Evolutionary conservation across 1,139 yeast genomes (phyloP).

Genomic region (Ashbya aceris): DNA sequence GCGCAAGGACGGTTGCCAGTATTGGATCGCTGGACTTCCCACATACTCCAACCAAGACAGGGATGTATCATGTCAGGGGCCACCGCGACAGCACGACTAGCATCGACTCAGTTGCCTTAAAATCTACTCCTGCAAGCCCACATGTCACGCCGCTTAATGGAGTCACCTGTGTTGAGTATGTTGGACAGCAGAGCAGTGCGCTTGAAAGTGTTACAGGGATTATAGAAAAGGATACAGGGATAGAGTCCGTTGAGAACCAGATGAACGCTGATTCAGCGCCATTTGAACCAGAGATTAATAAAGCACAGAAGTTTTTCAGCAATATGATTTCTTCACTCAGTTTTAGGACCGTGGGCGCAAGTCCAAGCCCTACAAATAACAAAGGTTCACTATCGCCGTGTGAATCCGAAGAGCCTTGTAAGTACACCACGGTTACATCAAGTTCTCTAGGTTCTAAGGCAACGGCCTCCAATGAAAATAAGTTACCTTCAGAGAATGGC

Average conservation of each 20-base stretch:
- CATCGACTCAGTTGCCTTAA: conserved; percentile 21
- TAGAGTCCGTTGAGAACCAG: conserved; percentile 7
- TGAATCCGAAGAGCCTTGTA: too few relatives aligned
- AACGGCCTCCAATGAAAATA: background rate
- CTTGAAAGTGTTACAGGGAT: conserved; percentile 13
- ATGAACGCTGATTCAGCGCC: conserved; percentile 4
- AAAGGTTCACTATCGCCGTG: background rate
- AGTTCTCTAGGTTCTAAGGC: background rate
- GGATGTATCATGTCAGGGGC: background rate
- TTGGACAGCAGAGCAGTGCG: conserved; percentile 10
- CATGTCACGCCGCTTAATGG: conserved; percentile 46
- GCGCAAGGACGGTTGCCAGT: too few relatives aligned
- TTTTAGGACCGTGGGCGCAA: background rate
- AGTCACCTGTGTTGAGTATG: conserved; percentile 10
- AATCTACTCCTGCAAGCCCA: conserved; percentile 51
- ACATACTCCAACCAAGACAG: background rate
- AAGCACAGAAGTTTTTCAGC: conserved; percentile 12
- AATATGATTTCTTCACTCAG: conserved; percentile 16
- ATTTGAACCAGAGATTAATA: conserved; percentile 3
- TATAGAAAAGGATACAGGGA: conserved; percentile 7
- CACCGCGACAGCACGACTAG: conserved; percentile 6
- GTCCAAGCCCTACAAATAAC: background rate
- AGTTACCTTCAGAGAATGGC: background rate
- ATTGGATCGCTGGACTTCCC: too few relatives aligned
- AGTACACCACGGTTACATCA: background rate